phyloP scores from a whole-genome alignment of 1,284 basidiomycete species.

The Schizophyllum commune region DNA sequence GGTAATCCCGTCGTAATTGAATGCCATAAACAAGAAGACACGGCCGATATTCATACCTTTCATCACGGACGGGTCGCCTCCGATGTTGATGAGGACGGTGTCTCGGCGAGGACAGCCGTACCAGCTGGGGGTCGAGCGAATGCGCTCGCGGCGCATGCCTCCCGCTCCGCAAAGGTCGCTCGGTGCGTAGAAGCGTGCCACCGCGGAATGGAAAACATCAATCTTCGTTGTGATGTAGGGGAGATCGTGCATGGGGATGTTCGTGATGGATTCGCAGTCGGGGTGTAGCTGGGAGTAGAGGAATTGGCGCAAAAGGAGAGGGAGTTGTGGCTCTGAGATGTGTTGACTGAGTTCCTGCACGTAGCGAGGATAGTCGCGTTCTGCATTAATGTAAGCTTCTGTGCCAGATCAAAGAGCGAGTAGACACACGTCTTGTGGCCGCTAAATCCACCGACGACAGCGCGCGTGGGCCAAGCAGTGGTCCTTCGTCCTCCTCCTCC shows the following conservation, averaged over 20 bases:
- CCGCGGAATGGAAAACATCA: slow-evolving; percentile 15
- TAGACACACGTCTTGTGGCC: not conserved
- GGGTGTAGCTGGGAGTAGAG: slow-evolving; percentile 15
- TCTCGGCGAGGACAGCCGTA: slow-evolving; percentile 3
- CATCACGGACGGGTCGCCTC: slow-evolving; percentile 6
- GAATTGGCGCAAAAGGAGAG: slow-evolving; percentile 14
- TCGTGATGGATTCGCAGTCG: too few species aligned
- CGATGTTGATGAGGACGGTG: slow-evolving; percentile 11
- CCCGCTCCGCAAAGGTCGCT: slow-evolving; percentile 13
- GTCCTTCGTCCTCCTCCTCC: not conserved
- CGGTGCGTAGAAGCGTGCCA: slow-evolving; percentile 15
- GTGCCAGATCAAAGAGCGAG: not conserved
- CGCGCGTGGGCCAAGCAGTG: too few species aligned
- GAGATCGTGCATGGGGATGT: too few species aligned
- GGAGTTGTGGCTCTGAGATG: slow-evolving; percentile 13
- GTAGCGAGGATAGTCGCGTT: not conserved
- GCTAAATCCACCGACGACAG: not conserved
- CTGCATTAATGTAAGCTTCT: not conserved
- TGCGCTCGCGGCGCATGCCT: slow-evolving; percentile 12
- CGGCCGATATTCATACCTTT: slow-evolving; percentile 9
- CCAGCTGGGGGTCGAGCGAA: slow-evolving; percentile 12
- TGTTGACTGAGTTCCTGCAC: slow-evolving; percentile 2
- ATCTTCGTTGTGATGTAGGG: too few species aligned
- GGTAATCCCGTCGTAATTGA: not conserved
- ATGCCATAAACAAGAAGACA: slow-evolving; percentile 8